A percentile compares a stretch with the other conserved stretches of the same genome.
phyloP scores from a whole-genome alignment of 2,329 filamentous ascomycete species.

The Chrysoporthe cubensis region DNA sequence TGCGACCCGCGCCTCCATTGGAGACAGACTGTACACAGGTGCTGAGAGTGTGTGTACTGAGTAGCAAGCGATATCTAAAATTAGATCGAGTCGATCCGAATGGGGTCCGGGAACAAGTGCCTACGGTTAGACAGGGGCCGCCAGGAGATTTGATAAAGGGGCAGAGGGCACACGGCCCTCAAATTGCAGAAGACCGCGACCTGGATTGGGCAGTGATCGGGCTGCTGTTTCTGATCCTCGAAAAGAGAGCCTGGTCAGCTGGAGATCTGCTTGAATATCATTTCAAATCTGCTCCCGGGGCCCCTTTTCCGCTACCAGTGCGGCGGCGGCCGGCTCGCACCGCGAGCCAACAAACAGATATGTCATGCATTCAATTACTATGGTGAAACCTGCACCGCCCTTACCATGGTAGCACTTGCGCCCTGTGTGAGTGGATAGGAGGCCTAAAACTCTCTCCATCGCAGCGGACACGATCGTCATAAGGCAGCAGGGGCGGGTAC shows the following conservation, averaged over 20 bases:
- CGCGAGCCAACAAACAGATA: not conserved
- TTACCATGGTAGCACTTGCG: not conserved
- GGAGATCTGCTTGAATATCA: not conserved
- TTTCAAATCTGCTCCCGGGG: not conserved
- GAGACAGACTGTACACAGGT: not conserved
- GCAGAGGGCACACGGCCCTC: not conserved
- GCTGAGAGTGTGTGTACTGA: not conserved
- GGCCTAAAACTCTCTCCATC: not conserved
- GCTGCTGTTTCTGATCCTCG: not conserved
- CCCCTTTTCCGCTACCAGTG: not conserved
- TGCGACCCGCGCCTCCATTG: not conserved
- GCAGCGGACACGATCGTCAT: conserved; percentile 3
- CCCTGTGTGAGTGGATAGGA: not conserved
- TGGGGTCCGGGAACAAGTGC: not conserved
- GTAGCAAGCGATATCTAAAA: conserved; percentile 8
- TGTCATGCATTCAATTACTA: not conserved
- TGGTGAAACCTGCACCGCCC: not conserved
- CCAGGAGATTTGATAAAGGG: conserved; percentile 17
- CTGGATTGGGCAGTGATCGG: not conserved
- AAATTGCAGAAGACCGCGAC: not conserved
- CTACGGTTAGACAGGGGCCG: not conserved
- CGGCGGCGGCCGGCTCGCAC: not conserved
- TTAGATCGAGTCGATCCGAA: conserved; percentile 10
- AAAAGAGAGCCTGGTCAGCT: not conserved
- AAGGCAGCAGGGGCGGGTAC: conserved; percentile 4